Evolutionary conservation across 2,329 filamentous ascomycete species (phyloP), one percentile per base, ranked within the genome.

Genomic region (Amauroascus verrucosus): DNA sequence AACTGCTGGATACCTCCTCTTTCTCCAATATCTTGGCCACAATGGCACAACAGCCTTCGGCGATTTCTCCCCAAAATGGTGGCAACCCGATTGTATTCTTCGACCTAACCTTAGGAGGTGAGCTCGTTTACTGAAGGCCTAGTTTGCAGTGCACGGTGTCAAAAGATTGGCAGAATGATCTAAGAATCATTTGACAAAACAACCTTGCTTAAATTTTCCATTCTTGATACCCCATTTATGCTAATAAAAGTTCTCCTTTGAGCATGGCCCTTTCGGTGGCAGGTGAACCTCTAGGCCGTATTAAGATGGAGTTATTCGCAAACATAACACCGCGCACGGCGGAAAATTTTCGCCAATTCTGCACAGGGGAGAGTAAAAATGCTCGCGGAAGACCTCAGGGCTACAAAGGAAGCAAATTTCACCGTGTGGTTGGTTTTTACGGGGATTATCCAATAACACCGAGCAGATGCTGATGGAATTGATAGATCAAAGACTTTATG

Each of bases 291-390:
- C 79, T 95, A 14, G 90, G 90, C 58, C 84, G 89, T 54, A 82
- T 95, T 64, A 90, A 86, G 60, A 89, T 95, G 69, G 88, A 96
- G 71, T 81, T 98, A 57, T 96, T 93, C 76, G 82, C 84, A 57
- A 80, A 95, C 70, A 77, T 85, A 20, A 86, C 88, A 0, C 89
- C 90, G 58, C 84, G 84, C 63, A 97, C 93, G 7, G 88, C 89
- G 28, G 93, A 97, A 71, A 97, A 97, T 75, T 97, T 98, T 69
- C 86, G 90, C 45, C 88, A 94, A 66, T 95, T 95, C 73, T 96
- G 90, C 73, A 97, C 91, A 0, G 93, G 93, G 62, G 91, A 97
- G 75, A 83, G 80, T 60, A 95, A 89, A 72, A 86, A 86, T 65
- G 70, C 79, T 48, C 78, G 82, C 8, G 88, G 88, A 32, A 78